Evolutionary conservation across 495 filamentous ascomycete species (phyloP), one percentile per base, ranked within the genome.

Genomic region (Lasiosphaeria miniovina): DNA sequence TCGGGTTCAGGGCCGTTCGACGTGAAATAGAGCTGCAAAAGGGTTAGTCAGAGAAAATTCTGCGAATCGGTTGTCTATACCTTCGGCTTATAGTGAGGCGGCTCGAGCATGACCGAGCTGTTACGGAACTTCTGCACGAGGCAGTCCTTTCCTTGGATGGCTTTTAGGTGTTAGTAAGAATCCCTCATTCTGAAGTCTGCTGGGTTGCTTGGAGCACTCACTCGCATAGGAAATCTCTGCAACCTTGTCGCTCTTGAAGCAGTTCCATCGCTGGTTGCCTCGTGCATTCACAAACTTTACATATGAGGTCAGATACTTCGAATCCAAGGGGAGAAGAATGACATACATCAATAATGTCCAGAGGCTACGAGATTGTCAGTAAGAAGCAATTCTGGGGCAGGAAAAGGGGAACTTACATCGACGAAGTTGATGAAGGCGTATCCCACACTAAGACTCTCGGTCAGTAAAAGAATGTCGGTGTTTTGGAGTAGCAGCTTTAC

Each of bases 341-440:
- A 61, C 84, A 69, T 65, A 92, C 89, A 58, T 85, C 75, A 52
- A 91, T 82, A 54, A 92, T 91, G 71, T 91, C 85, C 56, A 85
- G 75, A 4, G 88, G 85, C 87, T 90, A 54, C 3, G 34, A 51
- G 10, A 45, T 34, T 10, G 66, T 84, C 63, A 78, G 71, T 14
- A 60, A 24, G 15, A 8, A 57, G 15, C 34, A 49, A 4, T 7
- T 48, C 45, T 33, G 36, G 36, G 24, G 4, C 14, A 9, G 33
- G 32, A 0, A 32, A 50, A 34, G 36, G 31, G n/a, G 14, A 4
- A 77, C 85, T 82, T 66, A 93, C 88, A 71, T 91, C 84, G 49
- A 84, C 84, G 67, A 98, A 96, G 70, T 98, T 97, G 73, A 98
- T 90, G 75, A 98, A 98, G 0, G 92, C 94, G 78, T 98, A 98